Percentiles rank a stretch among this genome's conserved stretches.
These are phyloP conservation scores for Wickerhamomyces subpelliculosus DNA, from an alignment of 805 yeast genomes.

Conservation along the genomic window DNA sequence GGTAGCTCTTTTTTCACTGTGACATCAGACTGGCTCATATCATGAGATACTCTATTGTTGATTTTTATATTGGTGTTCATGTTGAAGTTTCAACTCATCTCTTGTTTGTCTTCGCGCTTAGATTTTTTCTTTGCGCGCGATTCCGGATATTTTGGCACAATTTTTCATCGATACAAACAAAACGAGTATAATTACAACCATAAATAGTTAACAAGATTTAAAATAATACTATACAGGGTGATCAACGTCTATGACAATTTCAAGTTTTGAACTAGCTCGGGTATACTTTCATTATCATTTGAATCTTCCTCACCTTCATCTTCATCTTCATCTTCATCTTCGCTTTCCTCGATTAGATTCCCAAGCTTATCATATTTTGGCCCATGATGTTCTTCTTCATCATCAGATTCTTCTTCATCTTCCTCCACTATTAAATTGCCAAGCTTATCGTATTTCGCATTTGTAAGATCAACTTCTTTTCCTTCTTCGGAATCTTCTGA, in stretches of 20 bases:
- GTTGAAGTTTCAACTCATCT: background rate
- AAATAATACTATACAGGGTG: no score
- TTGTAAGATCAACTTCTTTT: constrained; percentile 17
- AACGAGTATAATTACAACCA: no score
- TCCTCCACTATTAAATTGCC: constrained; percentile 16
- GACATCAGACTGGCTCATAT: background rate
- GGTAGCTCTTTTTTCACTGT: background rate
- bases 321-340: constrained; percentile 13
- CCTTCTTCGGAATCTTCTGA: constrained; percentile 14
- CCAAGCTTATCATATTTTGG: constrained; percentile 23
- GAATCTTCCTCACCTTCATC: no score
- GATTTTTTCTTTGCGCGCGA: no score
- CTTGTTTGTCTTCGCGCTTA: constrained; percentile 1
- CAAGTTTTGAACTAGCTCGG: no score
- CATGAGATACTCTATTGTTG: no score
- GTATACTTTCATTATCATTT: no score
- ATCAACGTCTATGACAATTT: no score
- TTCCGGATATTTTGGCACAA: no score
- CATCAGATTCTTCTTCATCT: constrained; percentile 7
- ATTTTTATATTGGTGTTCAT: background rate
- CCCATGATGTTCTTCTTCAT: constrained; percentile 9
- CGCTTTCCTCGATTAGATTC: constrained; percentile 16
- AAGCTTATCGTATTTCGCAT: constrained; percentile 20
- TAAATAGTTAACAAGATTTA: no score
- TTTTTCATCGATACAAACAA: no score